Percentiles rank a stretch among this genome's conserved stretches.
Evolutionary conservation across 2,329 filamentous ascomycete genomes (phyloP).

Genomic region (Fusarium irregulare): DNA sequence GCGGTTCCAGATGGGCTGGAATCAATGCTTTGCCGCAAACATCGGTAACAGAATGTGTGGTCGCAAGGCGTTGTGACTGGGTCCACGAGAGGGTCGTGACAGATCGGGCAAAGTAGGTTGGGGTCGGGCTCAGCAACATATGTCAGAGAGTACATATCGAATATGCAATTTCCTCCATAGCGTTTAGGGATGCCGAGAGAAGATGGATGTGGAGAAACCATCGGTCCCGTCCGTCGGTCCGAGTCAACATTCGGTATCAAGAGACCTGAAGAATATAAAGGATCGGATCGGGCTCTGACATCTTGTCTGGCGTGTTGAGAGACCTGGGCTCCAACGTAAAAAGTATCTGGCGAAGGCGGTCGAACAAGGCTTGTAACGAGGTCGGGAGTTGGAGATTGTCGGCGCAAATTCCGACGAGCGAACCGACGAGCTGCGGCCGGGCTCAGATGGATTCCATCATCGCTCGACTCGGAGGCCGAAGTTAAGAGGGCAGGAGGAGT

Average conservation of each 20-base stretch:
- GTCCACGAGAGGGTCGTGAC: conserved; percentile 69
- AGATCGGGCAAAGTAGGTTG: conserved; percentile 66
- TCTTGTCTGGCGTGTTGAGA: conserved; percentile 41
- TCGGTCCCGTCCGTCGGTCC: conserved; percentile 50
- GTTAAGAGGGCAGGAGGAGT: conserved; percentile 25
- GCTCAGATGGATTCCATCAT: conserved; percentile 51
- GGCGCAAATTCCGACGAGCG: conserved; percentile 51
- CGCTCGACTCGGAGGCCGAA: conserved; percentile 51
- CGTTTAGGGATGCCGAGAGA: conserved; percentile 54
- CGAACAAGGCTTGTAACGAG: conserved; percentile 55
- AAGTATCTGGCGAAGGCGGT: conserved; percentile 52
- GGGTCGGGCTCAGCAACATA: conserved; percentile 59
- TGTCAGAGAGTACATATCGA: conserved; percentile 60
- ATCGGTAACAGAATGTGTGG: conserved; percentile 72
- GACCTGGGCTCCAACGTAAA: conserved; percentile 47
- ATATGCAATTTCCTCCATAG: conserved; percentile 53
- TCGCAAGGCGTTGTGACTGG: conserved; percentile 72
- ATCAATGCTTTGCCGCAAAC: conserved; percentile 59
- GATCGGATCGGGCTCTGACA: conserved; percentile 23
- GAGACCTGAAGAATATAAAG: conserved; percentile 25
- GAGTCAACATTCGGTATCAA: conserved; percentile 41
- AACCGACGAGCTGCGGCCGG: conserved; percentile 52
- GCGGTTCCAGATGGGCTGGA: conserved; percentile 55
- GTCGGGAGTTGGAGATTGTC: conserved; percentile 53
- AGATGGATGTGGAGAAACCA: conserved; percentile 52